These are phyloP conservation scores for Ogataea ganodermae DNA, from an alignment of 805 yeast species.

Conservation along the genomic window DNA sequence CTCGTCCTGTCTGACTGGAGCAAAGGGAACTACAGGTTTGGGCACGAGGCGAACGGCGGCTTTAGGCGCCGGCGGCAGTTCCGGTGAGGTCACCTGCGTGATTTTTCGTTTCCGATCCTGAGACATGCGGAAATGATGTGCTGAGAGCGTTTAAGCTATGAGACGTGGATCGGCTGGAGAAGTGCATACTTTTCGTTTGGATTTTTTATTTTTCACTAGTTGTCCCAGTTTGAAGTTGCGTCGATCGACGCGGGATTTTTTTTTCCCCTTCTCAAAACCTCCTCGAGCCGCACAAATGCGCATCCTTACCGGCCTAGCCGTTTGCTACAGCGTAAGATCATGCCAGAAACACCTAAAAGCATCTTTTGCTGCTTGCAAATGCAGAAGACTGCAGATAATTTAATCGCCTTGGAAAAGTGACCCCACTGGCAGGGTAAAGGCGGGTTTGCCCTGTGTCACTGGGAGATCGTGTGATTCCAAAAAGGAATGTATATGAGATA, in stretches of 20 bases:
- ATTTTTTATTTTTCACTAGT: background rate
- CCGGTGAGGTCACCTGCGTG: slow-evolving; percentile 2
- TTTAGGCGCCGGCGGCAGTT: slow-evolving; percentile 4
- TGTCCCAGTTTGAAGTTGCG: background rate
- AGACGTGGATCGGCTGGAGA: too few species aligned
- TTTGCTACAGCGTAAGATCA: background rate
- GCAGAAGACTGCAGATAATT: background rate
- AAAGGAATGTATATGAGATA: background rate
- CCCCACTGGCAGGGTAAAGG: background rate
- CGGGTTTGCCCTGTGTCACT: background rate
- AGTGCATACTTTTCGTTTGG: too few species aligned
- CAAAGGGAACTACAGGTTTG: slow-evolving; percentile 37
- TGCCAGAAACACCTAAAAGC: background rate
- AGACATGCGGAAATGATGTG: background rate
- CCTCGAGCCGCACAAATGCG: background rate
- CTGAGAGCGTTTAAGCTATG: too few species aligned
- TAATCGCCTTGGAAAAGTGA: slow-evolving; percentile 5
- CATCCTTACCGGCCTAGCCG: background rate
- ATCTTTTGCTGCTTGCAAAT: background rate
- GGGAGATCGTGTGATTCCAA: background rate
- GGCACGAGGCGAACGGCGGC: slow-evolving; percentile 28
- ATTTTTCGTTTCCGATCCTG: background rate
- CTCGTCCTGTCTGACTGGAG: slow-evolving; percentile 50
- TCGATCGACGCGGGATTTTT: background rate
- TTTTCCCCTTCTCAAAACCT: background rate